phyloP scores from a whole-genome alignment of 2,329 filamentous ascomycete genomes.

The Talaromyces marneffei region DNA sequence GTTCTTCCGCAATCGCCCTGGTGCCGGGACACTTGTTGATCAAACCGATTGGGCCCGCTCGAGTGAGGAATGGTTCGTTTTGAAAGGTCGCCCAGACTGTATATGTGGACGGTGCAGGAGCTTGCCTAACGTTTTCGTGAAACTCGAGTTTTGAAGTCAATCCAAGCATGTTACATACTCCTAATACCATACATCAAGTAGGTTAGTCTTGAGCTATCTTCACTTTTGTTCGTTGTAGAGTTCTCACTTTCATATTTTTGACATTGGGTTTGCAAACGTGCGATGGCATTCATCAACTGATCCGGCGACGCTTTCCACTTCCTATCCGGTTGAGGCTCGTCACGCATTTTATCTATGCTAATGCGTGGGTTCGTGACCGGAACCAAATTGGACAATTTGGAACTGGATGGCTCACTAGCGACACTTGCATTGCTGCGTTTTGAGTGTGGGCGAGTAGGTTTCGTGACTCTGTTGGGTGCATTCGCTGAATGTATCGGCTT shows the following conservation, averaged over 20 bases:
- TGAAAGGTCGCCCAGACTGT: constrained; percentile 21
- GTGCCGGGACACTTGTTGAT: constrained; percentile 13
- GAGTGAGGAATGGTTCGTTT: constrained; percentile 24
- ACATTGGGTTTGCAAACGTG: constrained; percentile 2
- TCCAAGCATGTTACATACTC: constrained; percentile 21
- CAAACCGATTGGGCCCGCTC: constrained; percentile 25
- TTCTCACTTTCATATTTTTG: constrained; percentile 21
- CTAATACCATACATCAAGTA: constrained; percentile 13
- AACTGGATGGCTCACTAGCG: neutral
- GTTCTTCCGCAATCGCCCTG: constrained; percentile 15
- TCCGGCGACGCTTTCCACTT: constrained; percentile 19
- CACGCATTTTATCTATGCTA: constrained; percentile 10
- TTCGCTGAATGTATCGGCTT: neutral
- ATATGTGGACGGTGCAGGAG: neutral
- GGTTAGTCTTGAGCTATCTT: neutral
- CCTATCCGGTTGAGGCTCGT: constrained; percentile 7
- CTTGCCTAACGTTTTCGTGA: neutral
- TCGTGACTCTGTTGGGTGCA: neutral
- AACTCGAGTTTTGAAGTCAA: constrained; percentile 12
- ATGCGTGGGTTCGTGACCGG: constrained; percentile 20
- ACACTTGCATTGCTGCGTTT: neutral
- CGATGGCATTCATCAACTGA: constrained; percentile 16
- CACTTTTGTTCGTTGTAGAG: neutral
- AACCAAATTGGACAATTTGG: constrained; percentile 17
- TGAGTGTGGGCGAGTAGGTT: neutral